Evolutionary conservation across 192 early-diverging fungal genomes (phyloP), one percentile per base, ranked within the genome.

Genomic region (Coemansia sp.): DNA sequence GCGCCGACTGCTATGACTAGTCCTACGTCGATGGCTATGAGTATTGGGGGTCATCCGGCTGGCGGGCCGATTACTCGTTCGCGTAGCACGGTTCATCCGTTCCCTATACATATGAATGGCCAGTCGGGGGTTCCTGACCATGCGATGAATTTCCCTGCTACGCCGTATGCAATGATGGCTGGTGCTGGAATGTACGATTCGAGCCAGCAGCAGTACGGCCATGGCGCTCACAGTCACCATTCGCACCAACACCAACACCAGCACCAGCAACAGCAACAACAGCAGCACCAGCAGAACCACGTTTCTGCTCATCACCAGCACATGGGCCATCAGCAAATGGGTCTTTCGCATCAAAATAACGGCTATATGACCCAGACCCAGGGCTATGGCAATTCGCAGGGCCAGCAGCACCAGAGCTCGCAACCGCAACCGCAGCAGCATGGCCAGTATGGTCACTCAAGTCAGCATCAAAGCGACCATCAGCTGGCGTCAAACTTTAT

Each of bases 121-220:
- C 65, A 58, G 27, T 22, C 58, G 11, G 53, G 54, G 1, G 52
- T 25, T 27, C 58, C 61, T 0, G 70, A 79, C 22, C 76, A 79
- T 25, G 65, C 62, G 9, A 80, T 80, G 71, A 65, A 53, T 1
- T 80, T 80, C 54, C 34, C 57, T 4, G 67, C 76, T 18, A 60
- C 74, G 32, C 69, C 75, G 18, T 78, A 78, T 52, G 68, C 75
- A 18, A 78, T 78, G 75, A 77, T 77, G 60, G 18, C 64, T 0
- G 74, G 68, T 9, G 60, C 36, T 30, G 50, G 65, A 5, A 57
- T 71, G 35, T 71, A 78, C 10, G 64, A 68, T 18, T 30, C 62
- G 1, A n/a, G 52, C 6, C 65, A 68, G 48, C 67, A 67, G 51
- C 60, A 62, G 9, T 62, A 65, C 20, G 70, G 32, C 1, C 52